These are phyloP conservation scores for Umbelopsis ramanniana DNA, from an alignment of 192 early-diverging fungal genomes.

Conservation along the genomic window DNA sequence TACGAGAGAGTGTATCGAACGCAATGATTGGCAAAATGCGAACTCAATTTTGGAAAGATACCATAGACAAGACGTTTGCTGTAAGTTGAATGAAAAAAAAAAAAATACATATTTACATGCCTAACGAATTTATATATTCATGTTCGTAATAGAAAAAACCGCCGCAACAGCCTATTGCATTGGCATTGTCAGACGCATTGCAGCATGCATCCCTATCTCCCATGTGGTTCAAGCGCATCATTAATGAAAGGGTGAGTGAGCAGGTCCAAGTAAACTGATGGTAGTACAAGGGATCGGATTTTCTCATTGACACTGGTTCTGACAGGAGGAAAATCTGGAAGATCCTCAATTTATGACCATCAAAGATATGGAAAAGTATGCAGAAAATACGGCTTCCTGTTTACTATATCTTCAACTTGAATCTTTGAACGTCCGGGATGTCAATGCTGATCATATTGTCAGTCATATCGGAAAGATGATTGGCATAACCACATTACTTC, in stretches of 20 bases:
- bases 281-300: not conserved
- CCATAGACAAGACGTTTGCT: conserved; percentile 68
- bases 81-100: conserved; percentile 40
- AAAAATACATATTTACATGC: not conserved
- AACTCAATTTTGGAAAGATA: conserved; percentile 88
- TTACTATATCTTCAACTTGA: conserved; percentile 90
- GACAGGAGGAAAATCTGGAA: conserved; percentile 59
- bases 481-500: conserved; percentile 77
- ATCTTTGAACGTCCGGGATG: conserved; percentile 78
- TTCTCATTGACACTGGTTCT: not conserved
- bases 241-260: conserved; percentile 62
- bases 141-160: conserved; percentile 58
- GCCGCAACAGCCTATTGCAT: conserved; percentile 76
- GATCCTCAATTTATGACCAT: conserved; percentile 72
- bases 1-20: conserved; percentile 75
- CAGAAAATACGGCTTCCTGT: conserved; percentile 86
- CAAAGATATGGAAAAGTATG: conserved; percentile 83
- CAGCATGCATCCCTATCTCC: conserved; percentile 61
- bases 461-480: conserved; percentile 91
- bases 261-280: no score
- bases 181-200: conserved; percentile 67
- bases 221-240: conserved; percentile 81
- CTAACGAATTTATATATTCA: no score
- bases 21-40: conserved; percentile 75
- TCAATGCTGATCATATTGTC: conserved; percentile 86